Evolutionary conservation across 202 grass and related monocot species (phyloP), one percentile per base, ranked within the genome.

Genomic region (Carex sylvatica): DNA sequence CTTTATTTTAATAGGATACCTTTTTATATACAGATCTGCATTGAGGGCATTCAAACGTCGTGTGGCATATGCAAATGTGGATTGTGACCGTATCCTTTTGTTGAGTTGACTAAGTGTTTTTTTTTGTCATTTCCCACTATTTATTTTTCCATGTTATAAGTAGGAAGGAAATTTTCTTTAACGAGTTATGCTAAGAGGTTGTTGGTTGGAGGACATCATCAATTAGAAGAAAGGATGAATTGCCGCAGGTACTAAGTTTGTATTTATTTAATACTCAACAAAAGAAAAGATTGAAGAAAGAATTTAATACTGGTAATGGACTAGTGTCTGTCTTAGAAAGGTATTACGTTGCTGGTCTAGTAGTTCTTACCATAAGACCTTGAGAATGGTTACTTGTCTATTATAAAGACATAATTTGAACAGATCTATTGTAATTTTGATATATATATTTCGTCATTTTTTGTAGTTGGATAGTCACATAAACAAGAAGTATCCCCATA

Each of bases 171-270:
- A 15, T 56, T 20, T 89, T 91, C 86, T 78, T 91, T 90, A 88
- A 85, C 46, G 22, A 74, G 59, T 74, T 56, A 22, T 87, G 84
- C 73, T 84, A 85, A 91, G 89, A 91, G 74, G 91, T 94, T 84
- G 94, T 94, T 85, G 94, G 94, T 71, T 97, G 94, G 94, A 91
- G 94, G 86, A 94, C 94, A 72, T 97, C 94, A 38, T 97, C 92
- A 83, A 97, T 92, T 61, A 92, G 94, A 91, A 94, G 90, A 87
- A 92, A 89, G 49, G 81, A 82, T 28, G 92, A 97, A 69, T 78
- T 94, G 46, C 94, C 92, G 30, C 85, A 94, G 85, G 94, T 97
- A 89, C 81, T 18, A 26, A 60, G 28, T 30, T 77, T 13, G 7
- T 28, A 59, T 73, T 73, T 73, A 16, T 73, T 73, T 42, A 47